phyloP scores from a whole-genome alignment of 2,329 filamentous ascomycete genomes.

The Penicillium sp. region DNA sequence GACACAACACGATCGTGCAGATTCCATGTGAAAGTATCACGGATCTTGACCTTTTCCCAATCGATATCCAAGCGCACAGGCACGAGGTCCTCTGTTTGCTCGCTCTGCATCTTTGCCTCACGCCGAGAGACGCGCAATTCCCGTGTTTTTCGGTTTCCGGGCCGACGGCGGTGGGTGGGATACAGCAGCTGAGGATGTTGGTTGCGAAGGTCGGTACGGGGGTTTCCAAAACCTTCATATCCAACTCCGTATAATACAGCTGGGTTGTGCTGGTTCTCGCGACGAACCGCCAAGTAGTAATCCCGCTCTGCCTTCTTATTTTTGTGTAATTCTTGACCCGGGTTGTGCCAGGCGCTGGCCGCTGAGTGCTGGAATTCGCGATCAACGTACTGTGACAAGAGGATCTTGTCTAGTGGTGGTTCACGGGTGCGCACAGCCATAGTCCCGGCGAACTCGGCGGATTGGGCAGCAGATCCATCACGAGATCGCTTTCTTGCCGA shows the following conservation, averaged over 20 bases:
- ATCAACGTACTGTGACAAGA: slow-evolving; percentile 66
- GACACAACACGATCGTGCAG: slow-evolving; percentile 83
- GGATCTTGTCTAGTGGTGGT: slow-evolving; percentile 50
- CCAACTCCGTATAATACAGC: slow-evolving; percentile 67
- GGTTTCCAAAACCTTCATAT: slow-evolving; percentile 88
- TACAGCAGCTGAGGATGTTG: slow-evolving; percentile 74
- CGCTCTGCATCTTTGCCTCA: slow-evolving; percentile 81
- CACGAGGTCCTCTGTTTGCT: slow-evolving; percentile 87
- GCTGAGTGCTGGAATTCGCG: slow-evolving; percentile 64
- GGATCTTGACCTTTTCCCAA: slow-evolving; percentile 90
- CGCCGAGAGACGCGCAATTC: slow-evolving; percentile 74
- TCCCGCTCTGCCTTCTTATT: slow-evolving; percentile 68
- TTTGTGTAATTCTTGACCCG: slow-evolving; percentile 60
- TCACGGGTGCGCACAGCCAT: slow-evolving; percentile 41
- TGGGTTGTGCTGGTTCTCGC: slow-evolving; percentile 59
- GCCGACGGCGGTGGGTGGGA: slow-evolving; percentile 72
- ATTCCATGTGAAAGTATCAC: slow-evolving; percentile 99
- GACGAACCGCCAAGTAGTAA: slow-evolving; percentile 68
- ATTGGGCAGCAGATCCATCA: slow-evolving; percentile 57
- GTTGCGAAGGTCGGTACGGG: slow-evolving; percentile 70
- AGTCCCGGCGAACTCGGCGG: slow-evolving; percentile 35
- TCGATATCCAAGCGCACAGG: slow-evolving; percentile 92
- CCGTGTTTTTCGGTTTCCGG: slow-evolving; percentile 74
- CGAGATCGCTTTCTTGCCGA: slow-evolving; percentile 60
- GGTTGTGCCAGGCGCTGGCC: slow-evolving; percentile 53